Evolutionary conservation across 805 yeast genomes (phyloP).

Genomic region (Sugiyamaella mastotermitis): DNA sequence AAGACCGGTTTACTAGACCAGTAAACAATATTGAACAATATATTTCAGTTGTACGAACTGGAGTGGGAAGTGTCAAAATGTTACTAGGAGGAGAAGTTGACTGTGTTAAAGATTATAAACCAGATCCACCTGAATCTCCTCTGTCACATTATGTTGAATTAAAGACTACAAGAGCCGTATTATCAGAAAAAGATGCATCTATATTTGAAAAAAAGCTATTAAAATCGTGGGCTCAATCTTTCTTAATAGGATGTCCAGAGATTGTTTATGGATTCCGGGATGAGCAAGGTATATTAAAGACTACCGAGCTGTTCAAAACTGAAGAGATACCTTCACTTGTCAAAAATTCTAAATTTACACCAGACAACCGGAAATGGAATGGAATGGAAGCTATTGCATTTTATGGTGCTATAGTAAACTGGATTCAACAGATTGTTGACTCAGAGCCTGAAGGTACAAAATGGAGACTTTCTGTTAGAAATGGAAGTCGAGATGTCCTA

Average conservation of each 20-base stretch:
- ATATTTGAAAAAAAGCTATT: slow-evolving; percentile 72
- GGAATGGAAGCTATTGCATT: slow-evolving; percentile 79
- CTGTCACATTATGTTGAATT: slow-evolving; percentile 77
- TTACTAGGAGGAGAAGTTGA: slow-evolving; percentile 88
- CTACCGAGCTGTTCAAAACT: slow-evolving; percentile 70
- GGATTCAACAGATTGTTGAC: slow-evolving; percentile 43
- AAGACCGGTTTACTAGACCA: slow-evolving; percentile 50
- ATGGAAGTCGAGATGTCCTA: slow-evolving; percentile 21
- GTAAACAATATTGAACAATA: slow-evolving; percentile 75
- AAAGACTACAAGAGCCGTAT: slow-evolving; percentile 60
- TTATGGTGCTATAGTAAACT: slow-evolving; percentile 77
- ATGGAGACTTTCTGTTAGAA: slow-evolving; percentile 52
- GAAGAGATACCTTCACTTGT: slow-evolving; percentile 61
- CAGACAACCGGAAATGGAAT: slow-evolving; percentile 37
- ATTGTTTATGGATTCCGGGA: slow-evolving; percentile 85
- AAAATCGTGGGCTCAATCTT: slow-evolving; percentile 90
- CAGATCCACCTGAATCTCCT: slow-evolving; percentile 36
- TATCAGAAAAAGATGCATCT: slow-evolving; percentile 49
- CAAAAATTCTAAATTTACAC: slow-evolving; percentile 17
- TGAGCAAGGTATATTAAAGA: slow-evolving; percentile 52
- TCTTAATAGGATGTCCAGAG: slow-evolving; percentile 75
- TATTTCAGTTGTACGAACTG: slow-evolving; percentile 74
- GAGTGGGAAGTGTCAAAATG: slow-evolving; percentile 66
- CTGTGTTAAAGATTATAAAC: slow-evolving; percentile 78
- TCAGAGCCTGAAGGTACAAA: slow-evolving; percentile 5